These are phyloP conservation scores for Bacidia rubella DNA, from an alignment of 495 filamentous ascomycete genomes.

Conservation along the genomic window DNA sequence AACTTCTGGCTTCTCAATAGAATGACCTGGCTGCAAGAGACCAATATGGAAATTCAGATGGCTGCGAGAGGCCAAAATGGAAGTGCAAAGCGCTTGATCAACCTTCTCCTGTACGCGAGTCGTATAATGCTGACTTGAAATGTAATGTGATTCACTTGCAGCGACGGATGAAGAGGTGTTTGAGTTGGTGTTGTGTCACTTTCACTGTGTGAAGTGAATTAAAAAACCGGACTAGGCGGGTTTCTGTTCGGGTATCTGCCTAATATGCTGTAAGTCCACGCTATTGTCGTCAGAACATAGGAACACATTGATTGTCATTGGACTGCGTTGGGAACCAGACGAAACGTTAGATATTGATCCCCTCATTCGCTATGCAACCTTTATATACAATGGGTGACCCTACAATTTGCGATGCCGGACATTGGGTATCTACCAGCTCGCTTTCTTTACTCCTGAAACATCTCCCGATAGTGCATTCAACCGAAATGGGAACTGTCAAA, in stretches of 20 bases:
- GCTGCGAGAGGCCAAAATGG: no score
- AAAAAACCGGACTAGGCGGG: background rate
- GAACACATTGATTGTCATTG: no score
- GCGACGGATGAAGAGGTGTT: no score
- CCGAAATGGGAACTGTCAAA: slow-evolving; percentile 72
- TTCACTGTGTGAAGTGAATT: background rate
- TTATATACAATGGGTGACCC: slow-evolving; percentile 3
- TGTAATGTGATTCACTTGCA: no score
- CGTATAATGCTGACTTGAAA: no score
- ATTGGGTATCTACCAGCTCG: slow-evolving; percentile 60
- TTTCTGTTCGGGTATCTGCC: background rate
- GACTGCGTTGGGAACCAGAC: no score
- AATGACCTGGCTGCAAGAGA: background rate
- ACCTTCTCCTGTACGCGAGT: no score
- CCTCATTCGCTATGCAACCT: background rate
- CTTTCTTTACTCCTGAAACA: slow-evolving; percentile 87
- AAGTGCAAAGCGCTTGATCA: no score
- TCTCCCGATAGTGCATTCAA: slow-evolving; percentile 77
- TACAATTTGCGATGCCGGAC: no score
- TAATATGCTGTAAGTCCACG: background rate
- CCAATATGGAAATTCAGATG: no score
- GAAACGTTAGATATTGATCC: no score
- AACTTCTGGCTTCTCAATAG: background rate
- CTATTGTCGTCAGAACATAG: no score
- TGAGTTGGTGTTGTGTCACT: background rate